These are phyloP conservation scores for Jaltomata sinuosa DNA, from an alignment of 257 asterid species.

Conservation along the genomic window DNA sequence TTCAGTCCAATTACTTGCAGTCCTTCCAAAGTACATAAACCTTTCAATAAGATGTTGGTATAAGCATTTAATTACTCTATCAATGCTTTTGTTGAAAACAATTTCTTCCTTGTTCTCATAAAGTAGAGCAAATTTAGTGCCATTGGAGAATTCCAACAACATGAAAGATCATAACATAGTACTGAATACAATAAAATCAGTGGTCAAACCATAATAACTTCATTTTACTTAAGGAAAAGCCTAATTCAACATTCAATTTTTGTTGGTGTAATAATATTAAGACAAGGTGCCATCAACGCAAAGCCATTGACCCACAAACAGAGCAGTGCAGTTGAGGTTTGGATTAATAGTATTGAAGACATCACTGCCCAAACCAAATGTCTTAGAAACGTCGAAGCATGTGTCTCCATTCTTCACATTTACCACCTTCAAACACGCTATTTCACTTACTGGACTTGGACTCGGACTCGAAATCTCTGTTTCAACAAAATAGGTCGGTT, in stretches of 20 bases:
- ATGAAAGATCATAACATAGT: no score
- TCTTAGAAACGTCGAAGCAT: conserved; percentile 19
- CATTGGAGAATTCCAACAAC: neutral
- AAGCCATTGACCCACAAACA: conserved; percentile 59
- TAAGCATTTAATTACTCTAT: neutral
- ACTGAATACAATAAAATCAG: neutral
- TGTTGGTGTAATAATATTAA: neutral
- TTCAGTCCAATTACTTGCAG: neutral
- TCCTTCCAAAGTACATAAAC: neutral
- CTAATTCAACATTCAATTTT: neutral
- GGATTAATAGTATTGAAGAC: conserved; percentile 34
- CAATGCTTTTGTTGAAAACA: neutral
- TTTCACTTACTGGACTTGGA: neutral
- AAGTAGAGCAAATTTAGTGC: neutral
- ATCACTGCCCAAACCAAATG: neutral
- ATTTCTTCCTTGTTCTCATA: neutral
- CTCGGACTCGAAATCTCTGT: neutral
- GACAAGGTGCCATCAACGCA: conserved; percentile 27
- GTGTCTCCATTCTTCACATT: conserved; percentile 38
- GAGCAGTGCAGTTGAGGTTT: conserved; percentile 33
- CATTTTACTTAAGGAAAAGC: neutral
- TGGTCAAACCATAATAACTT: neutral
- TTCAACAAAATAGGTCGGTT: neutral
- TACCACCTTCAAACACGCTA: conserved; percentile 20
- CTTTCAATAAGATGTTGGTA: neutral